Evolutionary conservation across 768 basidiomycete genomes (phyloP).

Genomic region (Ramaria sp.): DNA sequence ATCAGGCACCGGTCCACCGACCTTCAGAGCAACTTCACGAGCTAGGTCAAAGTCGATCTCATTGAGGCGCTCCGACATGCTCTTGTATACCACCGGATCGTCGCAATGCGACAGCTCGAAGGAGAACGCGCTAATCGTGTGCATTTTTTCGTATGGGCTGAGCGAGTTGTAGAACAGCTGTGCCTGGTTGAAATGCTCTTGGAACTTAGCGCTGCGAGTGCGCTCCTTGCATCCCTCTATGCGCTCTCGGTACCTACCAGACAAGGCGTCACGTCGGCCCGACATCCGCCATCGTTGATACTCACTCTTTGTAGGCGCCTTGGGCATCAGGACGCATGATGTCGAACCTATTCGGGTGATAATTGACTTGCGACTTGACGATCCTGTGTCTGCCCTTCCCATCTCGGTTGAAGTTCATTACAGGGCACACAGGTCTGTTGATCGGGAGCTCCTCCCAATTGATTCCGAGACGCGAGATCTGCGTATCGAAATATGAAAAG

Average conservation of each 20-base stretch:
- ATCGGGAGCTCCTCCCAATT: conserved; percentile 82
- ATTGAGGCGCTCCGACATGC: conserved; percentile 50
- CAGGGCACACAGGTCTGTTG: conserved; percentile 69
- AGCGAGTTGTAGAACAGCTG: conserved; percentile 83
- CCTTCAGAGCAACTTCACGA: conserved; percentile 48
- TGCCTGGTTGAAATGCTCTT: conserved; percentile 68
- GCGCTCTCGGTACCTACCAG: conserved; percentile 31
- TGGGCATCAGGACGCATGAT: conserved; percentile 36
- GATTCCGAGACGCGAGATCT: conserved; percentile 65
- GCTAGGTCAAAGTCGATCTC: conserved; percentile 70
- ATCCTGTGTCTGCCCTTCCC: conserved; percentile 49
- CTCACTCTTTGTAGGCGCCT: conserved; percentile 48
- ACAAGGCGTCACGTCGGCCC: background rate
- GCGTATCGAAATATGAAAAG: conserved; percentile 83
- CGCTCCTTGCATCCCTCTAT: conserved; percentile 47
- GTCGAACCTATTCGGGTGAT: conserved; percentile 70
- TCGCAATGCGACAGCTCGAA: conserved; percentile 85
- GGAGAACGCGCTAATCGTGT: conserved; percentile 56
- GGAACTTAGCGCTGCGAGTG: conserved; percentile 39
- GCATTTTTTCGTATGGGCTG: conserved; percentile 51
- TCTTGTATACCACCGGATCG: conserved; percentile 57
- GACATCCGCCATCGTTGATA: background rate
- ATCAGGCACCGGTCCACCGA: conserved; percentile 49
- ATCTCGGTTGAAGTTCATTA: conserved; percentile 58
- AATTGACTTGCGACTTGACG: conserved; percentile 51